Evolutionary conservation across 768 basidiomycete genomes (phyloP), one percentile per base, ranked within the genome.

Genomic region (Psilocybe sp.): DNA sequence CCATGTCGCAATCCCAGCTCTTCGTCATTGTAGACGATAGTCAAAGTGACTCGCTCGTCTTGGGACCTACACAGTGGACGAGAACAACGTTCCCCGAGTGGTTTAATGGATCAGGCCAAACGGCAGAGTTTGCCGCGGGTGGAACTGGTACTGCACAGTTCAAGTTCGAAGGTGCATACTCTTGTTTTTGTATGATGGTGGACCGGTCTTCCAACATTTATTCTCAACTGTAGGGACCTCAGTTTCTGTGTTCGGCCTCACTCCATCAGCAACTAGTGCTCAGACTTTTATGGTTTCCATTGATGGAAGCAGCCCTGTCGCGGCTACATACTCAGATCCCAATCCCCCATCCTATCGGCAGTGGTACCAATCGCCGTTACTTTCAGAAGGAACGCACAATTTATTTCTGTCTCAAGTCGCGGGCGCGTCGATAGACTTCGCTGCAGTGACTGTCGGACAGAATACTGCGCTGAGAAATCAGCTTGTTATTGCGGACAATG

Each of bases 301-400:
- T 19, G 61, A 65, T 38, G 57, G 57, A 4, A 43, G 51, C 18
- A 28, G 34, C 9, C 40, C 52, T 4, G 55, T 46, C 35, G 47
- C 43, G 9, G 35, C 50, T 3, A 46, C 51, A 3, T 64, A 59
- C 28, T 8, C 23, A 13, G 56, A 56, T 23, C 32, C 49, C 8
- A 31, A 41, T 6, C 62, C 59, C 5, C 60, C 47, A 12, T 47
- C 54, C 0, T 57, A 58, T 11, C 19, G 52, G 60, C 48, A 66
- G 35, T 66, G 60, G 62, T 64, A 62, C 39, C 51, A 58, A 31
- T 60, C 64, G 2, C 60, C 62, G 0, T 16, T 37, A 2, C 44
- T 66, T 3, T 9, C 46, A 2, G 61, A 64, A 8, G 57, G 53
- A 13, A 43, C 13, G 3, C 64, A 66, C 47, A 58, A 46, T 5